phyloP scores from a whole-genome alignment of 192 early-diverging fungal species.

The Coemansia sp. region DNA sequence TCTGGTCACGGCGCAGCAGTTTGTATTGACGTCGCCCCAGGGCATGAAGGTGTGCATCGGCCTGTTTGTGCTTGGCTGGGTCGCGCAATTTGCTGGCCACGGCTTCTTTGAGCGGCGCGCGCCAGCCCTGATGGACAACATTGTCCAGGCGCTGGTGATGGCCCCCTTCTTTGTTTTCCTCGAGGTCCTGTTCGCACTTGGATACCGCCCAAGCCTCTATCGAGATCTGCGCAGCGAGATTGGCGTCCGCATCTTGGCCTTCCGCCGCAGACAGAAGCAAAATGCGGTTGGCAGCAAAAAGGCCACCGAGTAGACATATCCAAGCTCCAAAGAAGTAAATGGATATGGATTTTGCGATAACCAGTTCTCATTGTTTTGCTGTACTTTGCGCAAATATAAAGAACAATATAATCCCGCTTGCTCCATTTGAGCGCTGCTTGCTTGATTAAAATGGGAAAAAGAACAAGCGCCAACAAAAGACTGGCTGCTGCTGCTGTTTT shows the following conservation, averaged over 20 bases:
- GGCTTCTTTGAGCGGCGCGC: constrained; percentile 81
- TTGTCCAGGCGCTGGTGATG: constrained; percentile 84
- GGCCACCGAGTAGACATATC: background rate
- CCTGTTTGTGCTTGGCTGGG: constrained; percentile 75
- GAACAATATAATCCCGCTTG: too few species aligned
- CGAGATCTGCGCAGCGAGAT: constrained; percentile 58
- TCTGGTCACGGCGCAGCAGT: constrained; percentile 64
- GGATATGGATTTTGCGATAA: too few species aligned
- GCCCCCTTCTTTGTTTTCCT: constrained; percentile 94
- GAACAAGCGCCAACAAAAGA: background rate
- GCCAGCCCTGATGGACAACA: constrained; percentile 83
- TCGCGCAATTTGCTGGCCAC: constrained; percentile 88
- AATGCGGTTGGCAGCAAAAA: constrained; percentile 8
- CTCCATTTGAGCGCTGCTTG: too few species aligned
- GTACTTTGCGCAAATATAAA: too few species aligned
- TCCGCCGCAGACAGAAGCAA: constrained; percentile 19
- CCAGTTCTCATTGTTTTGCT: too few species aligned
- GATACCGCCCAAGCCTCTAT: constrained; percentile 72
- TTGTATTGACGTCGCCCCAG: constrained; percentile 49
- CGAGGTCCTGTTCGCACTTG: constrained; percentile 76
- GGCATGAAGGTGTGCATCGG: constrained; percentile 57
- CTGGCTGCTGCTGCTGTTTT: constrained; percentile 3
- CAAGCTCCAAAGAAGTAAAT: too few species aligned
- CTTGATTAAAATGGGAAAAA: constrained; percentile 1
- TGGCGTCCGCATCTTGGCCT: constrained; percentile 32